A percentile compares a stretch with the other conserved stretches of the same genome.
These are phyloP conservation scores for Prunus padus DNA, from an alignment of 306 rosid genomes.

Conservation along the genomic window DNA sequence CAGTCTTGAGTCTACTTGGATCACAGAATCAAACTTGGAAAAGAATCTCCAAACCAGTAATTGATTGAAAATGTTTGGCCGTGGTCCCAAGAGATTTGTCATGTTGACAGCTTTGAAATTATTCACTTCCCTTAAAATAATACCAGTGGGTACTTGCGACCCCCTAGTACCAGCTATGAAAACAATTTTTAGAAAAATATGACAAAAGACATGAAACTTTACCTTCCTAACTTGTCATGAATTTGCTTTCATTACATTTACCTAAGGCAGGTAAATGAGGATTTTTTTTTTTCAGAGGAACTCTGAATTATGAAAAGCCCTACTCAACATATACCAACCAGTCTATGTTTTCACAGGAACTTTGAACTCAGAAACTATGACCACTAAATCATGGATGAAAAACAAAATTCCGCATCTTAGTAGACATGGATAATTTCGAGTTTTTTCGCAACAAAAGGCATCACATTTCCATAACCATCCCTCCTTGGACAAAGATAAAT, in stretches of 20 bases:
- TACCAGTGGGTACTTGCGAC: not conserved
- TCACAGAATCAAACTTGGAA: not conserved
- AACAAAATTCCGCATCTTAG: not conserved
- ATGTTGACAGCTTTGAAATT: not conserved
- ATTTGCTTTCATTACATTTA: not conserved
- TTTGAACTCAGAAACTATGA: not conserved
- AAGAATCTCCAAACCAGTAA: not conserved
- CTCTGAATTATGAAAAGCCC: too few relatives aligned
- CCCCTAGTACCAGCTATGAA: not conserved
- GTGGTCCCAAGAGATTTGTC: not conserved
- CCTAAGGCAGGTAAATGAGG: too few relatives aligned
- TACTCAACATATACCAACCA: not conserved
- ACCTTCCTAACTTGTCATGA: not conserved
- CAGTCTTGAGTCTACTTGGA: constrained; percentile 1
- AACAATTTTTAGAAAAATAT: not conserved
- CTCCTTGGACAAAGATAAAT: not conserved
- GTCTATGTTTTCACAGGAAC: not conserved
- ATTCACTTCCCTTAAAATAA: not conserved
- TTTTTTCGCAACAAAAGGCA: not conserved
- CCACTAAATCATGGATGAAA: not conserved
- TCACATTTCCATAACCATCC: not conserved
- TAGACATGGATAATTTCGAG: too few relatives aligned
- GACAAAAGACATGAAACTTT: not conserved
- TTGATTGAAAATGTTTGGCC: not conserved
- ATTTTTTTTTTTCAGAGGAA: not conserved